Base-by-base conservation (phyloP, 2,329 filamentous ascomycete genomes). In the Teratosphaeriaceae sp. region DNA sequence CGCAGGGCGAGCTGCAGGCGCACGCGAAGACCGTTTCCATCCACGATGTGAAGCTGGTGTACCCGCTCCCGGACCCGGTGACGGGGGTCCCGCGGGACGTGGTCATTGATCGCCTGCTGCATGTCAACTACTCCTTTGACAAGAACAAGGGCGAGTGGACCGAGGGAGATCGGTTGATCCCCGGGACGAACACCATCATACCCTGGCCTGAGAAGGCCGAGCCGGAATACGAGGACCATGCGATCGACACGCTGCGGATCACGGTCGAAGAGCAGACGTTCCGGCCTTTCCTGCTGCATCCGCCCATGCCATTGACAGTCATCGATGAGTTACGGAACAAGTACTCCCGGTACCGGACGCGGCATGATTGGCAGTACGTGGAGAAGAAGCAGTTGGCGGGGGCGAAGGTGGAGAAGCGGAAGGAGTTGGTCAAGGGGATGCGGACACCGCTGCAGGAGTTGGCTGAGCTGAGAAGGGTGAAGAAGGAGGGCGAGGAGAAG, bases 241-340 rank as follows among this genome's bases (percentile, higher is more conserved):
- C 72, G 3, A 65, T 58, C 56, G 90, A 97, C 66, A 96, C 90
- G 2, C 68, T 80, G 35, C 83, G 85, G 51, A 79, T 84, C 61
- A 76, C 82, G 43, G 84, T 88, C 45, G 86, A 94, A 58, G 74
- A 79, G 50, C 73, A 71, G 57, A 86, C 85, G 1, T 95, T 85
- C 62, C 72, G 82, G 42, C 88, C 89, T n/a, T 85, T 80, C 26
- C 72, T 97, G 19, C 71, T 88, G 21, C 72, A 76, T 13, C 76
- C 85, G 20, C 90, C 90, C 12, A 87, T 95, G 75, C 88, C 90
- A 4, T 67, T 73, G 22, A 69, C 66, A n/a, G 76, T 96, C 27
- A 75, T 94, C 52, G 82, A 95, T 63, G 90, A 97, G 72, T 73
- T 97, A 60, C 77, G 88, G 60, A 84, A 85, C 71, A 84, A 81